Base-by-base conservation (phyloP, 495 filamentous ascomycete genomes). In the Xylaria longipes region DNA sequence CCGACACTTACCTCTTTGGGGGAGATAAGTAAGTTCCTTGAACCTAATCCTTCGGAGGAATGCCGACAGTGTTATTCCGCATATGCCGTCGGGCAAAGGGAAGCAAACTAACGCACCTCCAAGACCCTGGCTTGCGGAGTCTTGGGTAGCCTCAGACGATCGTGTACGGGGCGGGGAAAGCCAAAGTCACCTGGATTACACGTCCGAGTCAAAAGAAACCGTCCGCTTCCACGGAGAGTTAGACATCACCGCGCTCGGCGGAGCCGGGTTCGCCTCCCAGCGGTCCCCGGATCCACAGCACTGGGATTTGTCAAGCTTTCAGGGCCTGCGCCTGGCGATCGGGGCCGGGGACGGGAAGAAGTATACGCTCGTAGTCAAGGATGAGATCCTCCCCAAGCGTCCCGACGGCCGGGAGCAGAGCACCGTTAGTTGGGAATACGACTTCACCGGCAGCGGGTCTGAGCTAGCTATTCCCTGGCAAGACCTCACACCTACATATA, bases 261-360 rank as follows among this genome's bases (percentile, higher is more conserved):
- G 92, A 12, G 93, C 94, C 1, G 94, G 93, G 5, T 97, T 97
- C 76, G 93, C 94, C 1, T 91, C 88, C 0, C 92, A 95, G 73
- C 88, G 91, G 33, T 93, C 93, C 14, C 82, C 82, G n/a, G 82
- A 84, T 17, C 76, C 80, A 0, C 69, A 75, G 7, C 76, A 56
- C 4, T 91, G 90, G 88, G 83, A 93, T 73, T 76, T 93, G 9
- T 82, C 84, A 8, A 72, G 46, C 17, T 89, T 88, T 66, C 82
- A 88, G 31, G 90, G 90, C 0, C 65, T 93, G 0, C 58, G 71
- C 7, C 35, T 81, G 5, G 62, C 67, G 60, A 66, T 80, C 39
- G 70, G 57, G 17, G n/a, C 41, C 43, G 66, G 65, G 41, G 73
- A 79, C 48, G 82, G 81, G 20, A 93, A 91, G 74, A 78, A 77